These are phyloP conservation scores for Lichina pygmaea DNA, from an alignment of 495 filamentous ascomycete species.

Conservation along the genomic window DNA sequence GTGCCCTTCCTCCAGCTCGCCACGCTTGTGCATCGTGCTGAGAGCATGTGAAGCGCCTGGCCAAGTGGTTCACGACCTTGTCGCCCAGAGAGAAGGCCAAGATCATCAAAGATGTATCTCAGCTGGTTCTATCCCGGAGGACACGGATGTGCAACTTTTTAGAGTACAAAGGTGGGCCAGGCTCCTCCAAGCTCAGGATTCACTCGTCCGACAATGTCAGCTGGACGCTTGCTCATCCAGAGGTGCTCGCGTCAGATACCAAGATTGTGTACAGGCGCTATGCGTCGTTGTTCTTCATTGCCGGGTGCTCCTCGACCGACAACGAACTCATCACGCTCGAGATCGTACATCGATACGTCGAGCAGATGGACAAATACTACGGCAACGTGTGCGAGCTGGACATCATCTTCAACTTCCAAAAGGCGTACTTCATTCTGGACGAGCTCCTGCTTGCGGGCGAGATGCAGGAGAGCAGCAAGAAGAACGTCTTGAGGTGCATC, in stretches of 20 bases:
- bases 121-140: conserved; percentile 80
- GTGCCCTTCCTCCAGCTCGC: conserved; percentile 11
- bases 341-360: conserved; percentile 94
- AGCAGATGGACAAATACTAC: conserved; percentile 99
- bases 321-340: conserved; percentile 97
- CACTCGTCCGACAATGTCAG: conserved; percentile 2
- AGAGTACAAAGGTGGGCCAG: conserved; percentile 69
- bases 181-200: not conserved
- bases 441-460: conserved; percentile 89
- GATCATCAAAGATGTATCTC: conserved; percentile 98
- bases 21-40: conserved; percentile 9
- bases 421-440: conserved; percentile 96
- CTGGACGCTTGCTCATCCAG: too few species aligned
- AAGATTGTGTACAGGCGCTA: conserved; percentile 98
- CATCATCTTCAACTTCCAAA: conserved; percentile 99
- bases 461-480: conserved; percentile 98
- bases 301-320: conserved; percentile 77
- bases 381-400: conserved; percentile 99
- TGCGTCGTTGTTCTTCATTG: conserved; percentile 97
- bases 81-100: conserved; percentile 98
- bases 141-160: conserved; percentile 99
- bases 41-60: conserved; percentile 43
- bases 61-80: conserved; percentile 98
- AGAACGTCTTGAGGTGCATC: conserved; percentile 88
- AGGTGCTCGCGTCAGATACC: conserved; percentile 30